Base-by-base conservation (phyloP, 768 basidiomycete species). In the Paxillus involutus region DNA sequence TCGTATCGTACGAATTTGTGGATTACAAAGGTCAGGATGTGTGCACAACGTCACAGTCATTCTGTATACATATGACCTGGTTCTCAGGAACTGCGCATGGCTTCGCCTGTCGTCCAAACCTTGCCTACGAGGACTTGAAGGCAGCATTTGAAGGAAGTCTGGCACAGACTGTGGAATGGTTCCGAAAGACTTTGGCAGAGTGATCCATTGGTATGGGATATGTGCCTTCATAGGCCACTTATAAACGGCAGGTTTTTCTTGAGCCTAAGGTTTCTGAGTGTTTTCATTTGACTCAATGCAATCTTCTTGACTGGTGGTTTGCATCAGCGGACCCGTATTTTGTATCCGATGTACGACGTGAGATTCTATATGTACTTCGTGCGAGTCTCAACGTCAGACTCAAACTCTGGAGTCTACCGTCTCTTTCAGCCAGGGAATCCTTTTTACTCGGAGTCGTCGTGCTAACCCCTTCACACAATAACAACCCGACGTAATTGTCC, bases 51-150 rank as follows among this genome's bases (percentile, higher is more conserved):
- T 16, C 21, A 21, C 3, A 21, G 21, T 21, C 13, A 6, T 41
- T 32, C 32, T 43, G 13, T 40, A 52, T 49, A 19, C 24, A 49
- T 49, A 51, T 61, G 16, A 52, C 39, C 12, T 19, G 4, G n/a
- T 37, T n/a, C 46, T 7, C 43, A 80, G 79, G 75, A 56, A 81
- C 75, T 14, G 58, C 59, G 2, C 81, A 80, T 50, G 77, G 81
- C 24, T 82, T 82, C 24, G 79, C 78, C 3, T 67, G 70, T 29
- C 72, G 80, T 13, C 80, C 79, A 3, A 75, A 78, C 52, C 64
- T 80, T 35, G 60, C 55, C 6, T 67, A 75, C 12, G 71, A 74
- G 1, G 75, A 76, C 29, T 71, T 80, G 45, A 74, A 74, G 56
- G 72, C 71, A 43, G 78, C 69, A 3, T 82, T 73, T 53, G 74